Conservation (phyloP, 2,329 filamentous ascomycete species). For the Claviceps sorghi region DNA sequence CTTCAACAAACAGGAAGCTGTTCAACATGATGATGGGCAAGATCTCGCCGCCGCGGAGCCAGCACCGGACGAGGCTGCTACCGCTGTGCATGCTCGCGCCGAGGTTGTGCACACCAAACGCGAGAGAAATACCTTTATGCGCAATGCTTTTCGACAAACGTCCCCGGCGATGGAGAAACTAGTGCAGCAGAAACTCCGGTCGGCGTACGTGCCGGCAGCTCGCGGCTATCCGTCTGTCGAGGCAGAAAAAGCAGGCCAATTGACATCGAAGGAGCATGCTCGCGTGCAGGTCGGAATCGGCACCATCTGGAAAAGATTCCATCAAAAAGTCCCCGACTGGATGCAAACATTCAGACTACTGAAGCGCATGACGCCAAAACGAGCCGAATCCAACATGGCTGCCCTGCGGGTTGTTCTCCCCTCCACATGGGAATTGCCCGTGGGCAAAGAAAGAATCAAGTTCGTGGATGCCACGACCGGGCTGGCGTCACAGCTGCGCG, state of each 20-base stretch:
- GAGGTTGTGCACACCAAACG: constrained; percentile 5
- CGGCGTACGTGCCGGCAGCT: constrained; percentile 15
- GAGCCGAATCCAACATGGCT: constrained; percentile 18
- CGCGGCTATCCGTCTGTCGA: constrained; percentile 15
- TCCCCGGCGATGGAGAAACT: constrained; percentile 9
- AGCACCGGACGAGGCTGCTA: constrained; percentile 5
- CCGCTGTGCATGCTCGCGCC: neutral
- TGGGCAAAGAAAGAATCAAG: constrained; percentile 19
- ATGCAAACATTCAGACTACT: constrained; percentile 23
- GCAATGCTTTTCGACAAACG: constrained; percentile 15
- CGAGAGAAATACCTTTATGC: constrained; percentile 15
- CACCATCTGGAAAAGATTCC: constrained; percentile 17
- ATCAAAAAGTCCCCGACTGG: constrained; percentile 23
- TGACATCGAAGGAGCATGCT: constrained; percentile 12
- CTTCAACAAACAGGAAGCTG: neutral
- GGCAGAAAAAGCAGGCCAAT: constrained; percentile 12
- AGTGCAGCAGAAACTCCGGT: constrained; percentile 10
- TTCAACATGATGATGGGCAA: neutral
- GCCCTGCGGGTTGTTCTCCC: constrained; percentile 24
- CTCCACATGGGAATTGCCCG: constrained; percentile 18
- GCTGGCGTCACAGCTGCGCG: constrained; percentile 17
- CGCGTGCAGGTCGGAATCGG: constrained; percentile 24
- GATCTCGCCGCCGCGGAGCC: neutral
- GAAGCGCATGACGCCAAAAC: constrained; percentile 20
- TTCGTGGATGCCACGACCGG: constrained; percentile 22